Base-by-base conservation (phyloP, 768 basidiomycete genomes). In the Auricularia cornea region DNA sequence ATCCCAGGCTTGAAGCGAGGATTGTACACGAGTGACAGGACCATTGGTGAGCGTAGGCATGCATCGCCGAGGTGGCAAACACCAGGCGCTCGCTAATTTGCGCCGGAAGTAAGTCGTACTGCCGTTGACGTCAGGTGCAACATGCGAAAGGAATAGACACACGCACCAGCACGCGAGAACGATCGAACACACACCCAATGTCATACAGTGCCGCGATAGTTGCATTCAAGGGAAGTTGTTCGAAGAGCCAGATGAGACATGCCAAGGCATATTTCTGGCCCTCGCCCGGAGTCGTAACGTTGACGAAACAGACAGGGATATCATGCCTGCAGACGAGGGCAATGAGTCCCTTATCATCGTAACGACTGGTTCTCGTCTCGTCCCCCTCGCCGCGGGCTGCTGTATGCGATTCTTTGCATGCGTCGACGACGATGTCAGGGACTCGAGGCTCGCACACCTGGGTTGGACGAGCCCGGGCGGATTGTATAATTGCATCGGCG, bases 241-340 rank as follows among this genome's bases (percentile, higher is more conserved):
- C 8, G 16, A 23, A 33, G 8, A 33, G 20, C 4, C 5, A 23
- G 26, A n/a, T 18, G 16, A 35, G n/a, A 5, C 14, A 20, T 8
- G 62, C 57, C 4, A 63, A 5, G 4, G 32, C 38, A 30, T 63
- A 63, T 28, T 35, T 59, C 35, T 63, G 57, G 16, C 30, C 20
- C 35, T 63, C 59, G n/a, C 59, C 41, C 11, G 62, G 62, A 6
- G 59, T 60, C 6, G 20, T 44, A n/a, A 63, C 41, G 44, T 63
- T 44, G 26, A 23, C 61, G 20, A 30, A 70, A 26, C 10, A 69
- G n/a, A 1, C 72, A 16, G 73, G 72, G 10, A 76, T 72, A 48
- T 78, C 72, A 41, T 79, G 78, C 0, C 71, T 62, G 64, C 78
- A 80, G 0, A 77, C 73, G 0, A 79, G 65, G 0, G 72, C 73